Percentiles rank a stretch among this genome's conserved stretches.
Conservation (phyloP, 306 rosid genomes). For the Lathyrus sativus region DNA sequence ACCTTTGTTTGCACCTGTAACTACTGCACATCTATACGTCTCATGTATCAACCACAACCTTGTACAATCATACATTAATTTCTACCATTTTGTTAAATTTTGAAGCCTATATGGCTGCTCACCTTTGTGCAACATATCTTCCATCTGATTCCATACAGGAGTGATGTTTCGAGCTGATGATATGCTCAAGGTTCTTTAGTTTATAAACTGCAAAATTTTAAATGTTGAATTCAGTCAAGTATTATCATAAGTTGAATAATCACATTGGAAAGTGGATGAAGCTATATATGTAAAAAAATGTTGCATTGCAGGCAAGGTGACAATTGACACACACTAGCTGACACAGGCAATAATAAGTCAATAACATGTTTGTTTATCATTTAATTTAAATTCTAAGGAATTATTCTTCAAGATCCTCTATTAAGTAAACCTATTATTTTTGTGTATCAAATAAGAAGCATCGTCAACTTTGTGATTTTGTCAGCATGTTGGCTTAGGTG, state of each 20-base stretch:
- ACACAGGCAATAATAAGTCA: constrained; percentile 13
- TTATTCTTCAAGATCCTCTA: neutral
- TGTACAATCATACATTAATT: neutral
- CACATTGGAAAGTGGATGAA: neutral
- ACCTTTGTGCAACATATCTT: constrained; percentile 20
- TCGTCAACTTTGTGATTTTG: constrained; percentile 16
- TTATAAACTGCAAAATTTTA: neutral
- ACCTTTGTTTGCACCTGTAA: constrained; percentile 31
- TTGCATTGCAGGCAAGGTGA: constrained; percentile 14
- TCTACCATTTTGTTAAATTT: neutral
- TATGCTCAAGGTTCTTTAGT: too few species aligned
- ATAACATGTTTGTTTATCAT: constrained; percentile 7
- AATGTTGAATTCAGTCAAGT: neutral
- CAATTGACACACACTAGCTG: neutral
- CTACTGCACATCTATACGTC: constrained; percentile 26
- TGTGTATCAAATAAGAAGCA: constrained; percentile 28
- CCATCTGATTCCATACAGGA: constrained; percentile 23
- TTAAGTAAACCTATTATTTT: neutral
- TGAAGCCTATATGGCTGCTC: neutral
- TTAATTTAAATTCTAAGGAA: constrained; percentile 5
- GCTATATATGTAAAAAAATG: neutral
- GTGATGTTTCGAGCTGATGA: neutral
- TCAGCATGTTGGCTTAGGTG: constrained; percentile 2
- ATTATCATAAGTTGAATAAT: neutral
- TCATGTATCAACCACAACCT: neutral